Conservation (phyloP, 495 filamentous ascomycete genomes). For the Penicillium canescens region DNA sequence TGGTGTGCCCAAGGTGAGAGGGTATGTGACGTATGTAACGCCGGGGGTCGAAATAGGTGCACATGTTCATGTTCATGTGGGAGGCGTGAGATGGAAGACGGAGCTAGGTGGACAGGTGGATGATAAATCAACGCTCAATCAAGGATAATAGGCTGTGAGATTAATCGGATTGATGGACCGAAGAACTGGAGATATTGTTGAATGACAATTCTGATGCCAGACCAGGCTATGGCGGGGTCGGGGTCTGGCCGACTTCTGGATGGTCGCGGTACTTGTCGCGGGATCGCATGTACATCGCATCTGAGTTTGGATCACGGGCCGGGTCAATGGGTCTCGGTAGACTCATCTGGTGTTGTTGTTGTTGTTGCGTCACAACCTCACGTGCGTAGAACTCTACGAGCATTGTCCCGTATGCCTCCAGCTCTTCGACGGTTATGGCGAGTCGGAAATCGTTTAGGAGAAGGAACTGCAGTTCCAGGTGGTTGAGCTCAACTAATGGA, state of each 20-base stretch:
- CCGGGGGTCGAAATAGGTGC: slow-evolving; percentile 14
- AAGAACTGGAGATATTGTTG: neutral
- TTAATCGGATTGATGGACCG: neutral
- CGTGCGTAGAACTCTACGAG: slow-evolving; percentile 96
- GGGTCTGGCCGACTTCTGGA: slow-evolving; percentile 36
- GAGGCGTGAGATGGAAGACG: slow-evolving; percentile 1
- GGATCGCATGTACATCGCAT: slow-evolving; percentile 43
- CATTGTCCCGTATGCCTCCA: slow-evolving; percentile 98
- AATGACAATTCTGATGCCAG: neutral
- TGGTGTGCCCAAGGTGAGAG: slow-evolving; percentile 6
- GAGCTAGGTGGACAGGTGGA: slow-evolving; percentile 16
- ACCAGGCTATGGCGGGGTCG: slow-evolving; percentile 40
- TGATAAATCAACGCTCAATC: neutral
- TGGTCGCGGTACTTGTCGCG: slow-evolving; percentile 34
- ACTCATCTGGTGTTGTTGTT: slow-evolving; percentile 32
- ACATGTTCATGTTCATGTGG: slow-evolving; percentile 7
- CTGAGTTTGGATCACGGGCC: slow-evolving; percentile 23
- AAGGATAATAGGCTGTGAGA: neutral
- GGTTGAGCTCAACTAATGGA: slow-evolving; percentile 94
- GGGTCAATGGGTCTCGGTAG: slow-evolving; percentile 24
- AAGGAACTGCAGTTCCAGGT: slow-evolving; percentile 95
- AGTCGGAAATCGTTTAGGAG: slow-evolving; percentile 96
- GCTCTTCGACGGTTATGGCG: slow-evolving; percentile 88
- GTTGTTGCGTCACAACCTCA: slow-evolving; percentile 76
- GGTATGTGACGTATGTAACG: slow-evolving; percentile 20